phyloP scores from a whole-genome alignment of 2,329 filamentous ascomycete genomes.

The Aspergillus persii region DNA sequence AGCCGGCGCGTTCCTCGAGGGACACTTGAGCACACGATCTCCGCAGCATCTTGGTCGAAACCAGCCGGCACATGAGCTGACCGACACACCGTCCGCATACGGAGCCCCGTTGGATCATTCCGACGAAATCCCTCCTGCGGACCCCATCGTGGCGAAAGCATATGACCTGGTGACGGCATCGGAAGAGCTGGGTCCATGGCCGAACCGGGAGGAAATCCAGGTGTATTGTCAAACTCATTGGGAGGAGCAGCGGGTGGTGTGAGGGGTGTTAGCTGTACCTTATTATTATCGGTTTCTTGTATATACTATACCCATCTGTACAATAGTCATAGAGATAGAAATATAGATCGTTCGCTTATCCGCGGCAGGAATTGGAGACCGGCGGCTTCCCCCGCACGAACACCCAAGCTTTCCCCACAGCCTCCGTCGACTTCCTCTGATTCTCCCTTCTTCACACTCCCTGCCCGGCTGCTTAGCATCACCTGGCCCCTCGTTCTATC shows the following conservation, averaged over 20 bases:
- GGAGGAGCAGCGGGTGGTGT: conserved; percentile 6
- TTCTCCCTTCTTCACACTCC: not conserved
- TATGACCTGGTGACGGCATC: conserved; percentile 37
- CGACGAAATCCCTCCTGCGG: conserved; percentile 21
- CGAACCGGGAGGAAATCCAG: conserved; percentile 40
- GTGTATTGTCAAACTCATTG: conserved; percentile 28
- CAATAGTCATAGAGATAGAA: not conserved
- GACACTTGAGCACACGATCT: conserved; percentile 23
- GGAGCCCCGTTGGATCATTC: not conserved
- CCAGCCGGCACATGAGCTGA: not conserved
- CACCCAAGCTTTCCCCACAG: conserved; percentile 22
- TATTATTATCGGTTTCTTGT: conserved; percentile 16
- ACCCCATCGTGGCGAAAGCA: conserved; percentile 33
- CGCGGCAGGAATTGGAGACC: conserved; percentile 10
- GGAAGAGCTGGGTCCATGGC: conserved; percentile 40
- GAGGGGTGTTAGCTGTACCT: conserved; percentile 16
- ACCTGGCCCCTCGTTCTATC: not conserved
- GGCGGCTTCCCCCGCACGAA: conserved; percentile 2
- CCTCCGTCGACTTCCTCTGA: not conserved
- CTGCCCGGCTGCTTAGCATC: not conserved
- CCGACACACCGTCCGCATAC: not conserved
- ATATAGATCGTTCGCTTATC: conserved; percentile 13
- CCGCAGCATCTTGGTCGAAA: not conserved
- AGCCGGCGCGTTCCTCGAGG: conserved; percentile 40
- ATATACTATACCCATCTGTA: conserved; percentile 7